Base-by-base conservation (phyloP, 1,284 basidiomycete species). In the Microbotryomycetes sp. region DNA sequence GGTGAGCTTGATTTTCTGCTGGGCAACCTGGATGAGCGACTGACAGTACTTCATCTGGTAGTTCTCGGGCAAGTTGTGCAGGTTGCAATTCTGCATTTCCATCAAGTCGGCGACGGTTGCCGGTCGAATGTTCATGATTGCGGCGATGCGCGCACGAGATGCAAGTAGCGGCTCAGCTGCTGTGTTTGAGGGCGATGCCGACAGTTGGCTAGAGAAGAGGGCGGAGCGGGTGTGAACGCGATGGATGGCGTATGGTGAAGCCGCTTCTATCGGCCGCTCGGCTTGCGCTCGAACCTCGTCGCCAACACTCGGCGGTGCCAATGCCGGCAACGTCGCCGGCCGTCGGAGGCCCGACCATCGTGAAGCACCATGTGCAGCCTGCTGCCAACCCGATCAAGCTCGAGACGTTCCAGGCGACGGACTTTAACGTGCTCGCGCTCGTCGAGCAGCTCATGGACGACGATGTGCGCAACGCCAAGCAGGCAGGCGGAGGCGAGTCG, bases 61-160 rank as follows among this genome's bases (percentile, higher is more conserved):
- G 54, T 67, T 69, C 52, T 91, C 90, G 1, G 89, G 89, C 27
- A 93, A 76, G 74, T 91, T 92, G 73, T 87, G 83, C 68, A 91
- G 78, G 75, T 92, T 92, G 72, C 87, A 90, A 66, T 90, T 87
- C 76, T 90, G 91, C 92, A 96, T 96, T 29, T 88, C 90, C 70
- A 84, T 79, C 56, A 90, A 79, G 75, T 91, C 88, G 48, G 76
- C 78, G 0, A 18, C 11, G 64, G 75, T 78, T 28, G 79, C 79
- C 70, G 77, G 75, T 60, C 79, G 72, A 65, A 80, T 78, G 66
- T 80, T 78, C 79, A 80, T 79, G 52, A 7, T 60, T 18, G 52
- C 6, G 21, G 54, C 60, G 24, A 26, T 49, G 48, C 5, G 7
- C 9, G 56, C 16, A 35, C 18, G 46, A 45, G 31, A 41, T 18